Base-by-base conservation (phyloP, 257 asterid genomes). In the Solanum etuberosum region DNA sequence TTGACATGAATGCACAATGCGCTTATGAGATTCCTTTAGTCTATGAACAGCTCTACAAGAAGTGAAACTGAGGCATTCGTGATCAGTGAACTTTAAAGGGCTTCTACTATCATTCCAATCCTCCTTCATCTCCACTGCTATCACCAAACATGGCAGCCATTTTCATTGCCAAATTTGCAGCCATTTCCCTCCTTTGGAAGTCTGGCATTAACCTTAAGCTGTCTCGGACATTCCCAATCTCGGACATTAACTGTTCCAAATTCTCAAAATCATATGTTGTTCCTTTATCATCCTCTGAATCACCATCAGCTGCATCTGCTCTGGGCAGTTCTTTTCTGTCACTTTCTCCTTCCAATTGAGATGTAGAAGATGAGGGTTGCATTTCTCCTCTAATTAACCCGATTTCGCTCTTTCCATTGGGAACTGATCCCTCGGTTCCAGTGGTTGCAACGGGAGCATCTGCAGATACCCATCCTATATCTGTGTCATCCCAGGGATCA, bases 181-280 rank as follows among this genome's bases (percentile, higher is more conserved):
- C 99, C 96, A 95, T 95, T 87, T 97, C 99, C 92, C 98, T 91
- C 92, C 99, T 94, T 91, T 96, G 99, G 88, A 94, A 97, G 91
- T 97, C 99, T 5, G 99, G 99, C 93, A 97, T 90, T 91, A 96
- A 89, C 86, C 99, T 94, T 87, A 95, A 91, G 83, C 93, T 94
- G 78, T 84, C 90, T 37, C 99, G 98, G 87, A 92, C 71, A 57
- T 92, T 94, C 48, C 99, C 99, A 87, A 97, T 97, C 89, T 97
- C 99, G 21, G 93, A 87, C 98, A 97, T 96, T 88, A 96, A 89
- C 90, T 81, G 92, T 88, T 97, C 99, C 93, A 97, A 88, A 93
- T 96, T 98, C 90, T 94, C 98, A 72, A 96, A 92, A 77, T 91
- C 93, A 85, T 90, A 94, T 67, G 94, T 72, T 32, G 81, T 87